phyloP scores from a whole-genome alignment of 495 filamentous ascomycete genomes.

The Neurospora sp. region DNA sequence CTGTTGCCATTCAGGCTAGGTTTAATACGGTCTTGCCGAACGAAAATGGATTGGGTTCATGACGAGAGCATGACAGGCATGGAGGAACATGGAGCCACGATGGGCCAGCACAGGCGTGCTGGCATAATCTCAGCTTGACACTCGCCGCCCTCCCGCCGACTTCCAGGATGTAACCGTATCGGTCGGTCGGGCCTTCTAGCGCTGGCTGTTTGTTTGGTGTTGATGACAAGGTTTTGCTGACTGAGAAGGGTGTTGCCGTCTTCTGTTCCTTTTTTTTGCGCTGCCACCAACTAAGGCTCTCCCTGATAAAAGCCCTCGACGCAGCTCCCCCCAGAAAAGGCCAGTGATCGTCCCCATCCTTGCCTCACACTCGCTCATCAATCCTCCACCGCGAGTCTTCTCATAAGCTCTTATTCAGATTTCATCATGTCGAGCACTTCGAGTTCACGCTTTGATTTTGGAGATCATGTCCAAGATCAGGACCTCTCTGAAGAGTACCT shows the following conservation, averaged over 20 bases:
- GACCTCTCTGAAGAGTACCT: conserved; percentile 1
- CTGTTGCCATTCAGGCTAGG: background rate
- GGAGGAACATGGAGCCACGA: background rate
- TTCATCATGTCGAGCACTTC: background rate
- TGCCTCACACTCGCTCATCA: background rate
- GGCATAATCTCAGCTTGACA: background rate
- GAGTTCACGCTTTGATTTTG: background rate
- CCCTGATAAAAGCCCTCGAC: background rate
- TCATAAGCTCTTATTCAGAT: background rate
- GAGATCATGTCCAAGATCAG: conserved; percentile 1
- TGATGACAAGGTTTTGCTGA: background rate
- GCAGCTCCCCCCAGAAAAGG: background rate
- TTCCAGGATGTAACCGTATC: background rate
- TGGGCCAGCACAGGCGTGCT: background rate
- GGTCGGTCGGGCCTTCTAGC: background rate
- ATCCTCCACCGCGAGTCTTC: background rate
- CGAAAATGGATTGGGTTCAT: background rate
- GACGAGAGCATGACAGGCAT: background rate
- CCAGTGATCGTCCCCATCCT: background rate
- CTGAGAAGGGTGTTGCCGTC: background rate
- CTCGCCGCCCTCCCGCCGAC: background rate
- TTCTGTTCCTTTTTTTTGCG: background rate
- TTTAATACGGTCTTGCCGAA: background rate
- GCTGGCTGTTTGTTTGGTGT: background rate
- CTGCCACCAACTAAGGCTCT: background rate